These are phyloP conservation scores for Polyporus tsugae DNA, from an alignment of 1,284 basidiomycete genomes.

Conservation along the genomic window DNA sequence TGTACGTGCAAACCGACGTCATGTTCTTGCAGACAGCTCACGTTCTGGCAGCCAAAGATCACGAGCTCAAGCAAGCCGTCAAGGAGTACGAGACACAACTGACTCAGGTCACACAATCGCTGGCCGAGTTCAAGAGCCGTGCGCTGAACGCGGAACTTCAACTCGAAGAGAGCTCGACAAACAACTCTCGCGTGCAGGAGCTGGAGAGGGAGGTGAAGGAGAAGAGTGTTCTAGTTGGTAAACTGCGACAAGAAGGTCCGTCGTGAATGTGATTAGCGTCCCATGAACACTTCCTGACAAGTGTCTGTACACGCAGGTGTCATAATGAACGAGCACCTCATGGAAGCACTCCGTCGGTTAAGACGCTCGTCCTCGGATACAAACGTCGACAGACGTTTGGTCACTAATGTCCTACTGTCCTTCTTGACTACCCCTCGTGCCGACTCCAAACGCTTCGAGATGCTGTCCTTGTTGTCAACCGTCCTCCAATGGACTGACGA, in stretches of 20 bases:
- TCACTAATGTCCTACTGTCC: conserved; percentile 94
- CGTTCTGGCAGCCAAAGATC: conserved; percentile 67
- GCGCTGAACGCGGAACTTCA: conserved; percentile 87
- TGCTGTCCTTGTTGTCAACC: conserved; percentile 88
- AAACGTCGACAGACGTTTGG: conserved; percentile 92
- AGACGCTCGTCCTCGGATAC: conserved; percentile 86
- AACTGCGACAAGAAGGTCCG: conserved; percentile 92
- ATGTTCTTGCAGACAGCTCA: conserved; percentile 27
- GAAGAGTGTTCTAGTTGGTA: conserved; percentile 91
- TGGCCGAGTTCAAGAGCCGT: conserved; percentile 88
- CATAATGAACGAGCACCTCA: conserved; percentile 97
- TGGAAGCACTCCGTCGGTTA: conserved; percentile 94
- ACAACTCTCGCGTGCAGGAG: conserved; percentile 69
- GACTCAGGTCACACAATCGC: conserved; percentile 70
- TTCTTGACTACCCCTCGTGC: conserved; percentile 92
- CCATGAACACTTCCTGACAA: neutral
- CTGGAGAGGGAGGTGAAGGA: conserved; percentile 94
- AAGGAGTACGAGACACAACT: conserved; percentile 85
- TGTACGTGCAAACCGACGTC: conserved; percentile 57
- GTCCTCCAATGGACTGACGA: conserved; percentile 91
- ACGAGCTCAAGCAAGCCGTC: conserved; percentile 81
- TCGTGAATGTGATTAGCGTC: conserved; percentile 4
- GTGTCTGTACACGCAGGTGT: conserved; percentile 66
- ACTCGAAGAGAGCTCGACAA: conserved; percentile 78
- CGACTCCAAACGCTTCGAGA: conserved; percentile 96